phyloP scores from a whole-genome alignment of 345 rosid species.

The Clarkia xantiana region DNA sequence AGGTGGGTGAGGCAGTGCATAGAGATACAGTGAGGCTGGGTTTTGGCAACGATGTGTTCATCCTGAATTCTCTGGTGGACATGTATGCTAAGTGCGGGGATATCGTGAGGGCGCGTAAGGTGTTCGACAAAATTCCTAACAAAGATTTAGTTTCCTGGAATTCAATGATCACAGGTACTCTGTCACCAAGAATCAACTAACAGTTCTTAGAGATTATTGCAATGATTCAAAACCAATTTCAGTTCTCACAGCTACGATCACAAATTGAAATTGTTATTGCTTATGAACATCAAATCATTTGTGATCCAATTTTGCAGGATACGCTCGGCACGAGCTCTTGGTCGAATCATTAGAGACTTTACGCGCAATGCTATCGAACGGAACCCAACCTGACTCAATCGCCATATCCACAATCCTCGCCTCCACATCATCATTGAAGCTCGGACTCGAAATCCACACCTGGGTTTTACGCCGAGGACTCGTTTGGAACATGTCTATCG shows the following conservation, averaged over 20 bases:
- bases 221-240: no score
- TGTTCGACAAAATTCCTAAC: constrained; percentile 40
- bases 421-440: constrained; percentile 23
- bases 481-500: constrained; percentile 42
- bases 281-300: no score
- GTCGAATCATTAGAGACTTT: constrained; percentile 41
- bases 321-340: constrained; percentile 47
- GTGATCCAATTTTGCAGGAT: no score
- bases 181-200: no score
- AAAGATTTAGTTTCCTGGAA: constrained; percentile 69
- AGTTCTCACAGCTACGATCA: no score
- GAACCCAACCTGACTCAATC: constrained; percentile 52
- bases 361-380: constrained; percentile 36
- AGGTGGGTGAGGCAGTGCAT: constrained; percentile 60
- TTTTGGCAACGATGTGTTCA: constrained; percentile 41
- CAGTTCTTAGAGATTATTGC: no score
- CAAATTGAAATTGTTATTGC: no score
- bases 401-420: constrained; percentile 52
- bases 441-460: constrained; percentile 56
- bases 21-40: constrained; percentile 60
- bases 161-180: constrained; percentile 51
- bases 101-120: constrained; percentile 55
- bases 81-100: constrained; percentile 95
- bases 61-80: constrained; percentile 65
- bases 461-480: constrained; percentile 48